Evolutionary conservation across 2,329 filamentous ascomycete genomes (phyloP), one percentile per base, ranked within the genome.

Genomic region (Cordyceps fumosorosea): DNA sequence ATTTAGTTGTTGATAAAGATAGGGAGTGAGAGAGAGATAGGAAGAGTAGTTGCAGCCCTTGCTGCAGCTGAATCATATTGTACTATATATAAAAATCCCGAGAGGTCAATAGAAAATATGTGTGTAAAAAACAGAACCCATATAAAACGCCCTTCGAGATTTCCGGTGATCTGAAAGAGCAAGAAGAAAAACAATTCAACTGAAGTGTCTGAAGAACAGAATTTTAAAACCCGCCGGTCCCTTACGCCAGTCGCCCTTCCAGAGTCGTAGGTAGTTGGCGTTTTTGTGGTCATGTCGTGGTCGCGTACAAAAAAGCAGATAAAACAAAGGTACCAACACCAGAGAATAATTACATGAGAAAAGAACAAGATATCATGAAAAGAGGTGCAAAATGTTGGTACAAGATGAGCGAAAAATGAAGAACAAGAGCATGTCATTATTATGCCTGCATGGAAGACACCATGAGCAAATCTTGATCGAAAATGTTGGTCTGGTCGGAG

Each of bases 221-320:
- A 47, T n/a, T 44, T 8, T 10, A 40, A 52, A 52, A 29, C 10
- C 47, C 47, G 24, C 26, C 56, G 18, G 48, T 60, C 18, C 50
- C 14, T 6, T 37, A 47, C 54, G 58, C 50, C 42, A 29, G 51
- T 61, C 50, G 57, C 57, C 57, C 29, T 55, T 48, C 57, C 57
- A 59, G 57, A 44, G 32, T 56, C 52, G 14, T 54, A n/a, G n/a
- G 20, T 37, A n/a, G 32, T 55, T 55, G 44, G n/a, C 24, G 40
- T 12, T 44, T 44, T 54, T 50, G 42, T 55, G 51, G 51, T 61
- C 58, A 51, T 61, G 51, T 61, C 59, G 44, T 61, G 59, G 12
- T 56, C 59, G 32, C 59, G 42, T 61, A 29, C 22, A n/a, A 54
- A 34, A 26, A 18, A 5, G n/a, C 3, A 22, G 16, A 44, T 7